Percentiles rank a stretch among this genome's conserved stretches.
Conservation (phyloP, 768 basidiomycete genomes). For the Suillus occidentalis region DNA sequence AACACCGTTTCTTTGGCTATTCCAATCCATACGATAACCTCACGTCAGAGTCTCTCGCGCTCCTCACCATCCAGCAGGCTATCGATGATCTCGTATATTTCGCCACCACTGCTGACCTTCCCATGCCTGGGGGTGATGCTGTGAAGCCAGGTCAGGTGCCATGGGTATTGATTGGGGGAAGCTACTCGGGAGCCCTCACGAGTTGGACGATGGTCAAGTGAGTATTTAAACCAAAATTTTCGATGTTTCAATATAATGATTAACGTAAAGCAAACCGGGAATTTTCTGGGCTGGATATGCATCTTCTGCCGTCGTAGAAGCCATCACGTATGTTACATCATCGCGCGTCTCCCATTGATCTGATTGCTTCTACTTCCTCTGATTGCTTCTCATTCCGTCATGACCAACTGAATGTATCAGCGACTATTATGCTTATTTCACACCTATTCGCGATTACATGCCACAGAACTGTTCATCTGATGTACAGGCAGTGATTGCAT, state of each 20-base stretch:
- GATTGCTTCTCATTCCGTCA: not conserved
- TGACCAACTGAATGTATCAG: conserved; percentile 8
- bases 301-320: conserved; percentile 48
- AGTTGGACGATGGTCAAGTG: conserved; percentile 73
- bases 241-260: not conserved
- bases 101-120: conserved; percentile 62
- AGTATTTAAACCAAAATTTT: conserved; percentile 16
- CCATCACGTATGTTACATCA: conserved; percentile 36
- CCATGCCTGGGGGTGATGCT: conserved; percentile 64
- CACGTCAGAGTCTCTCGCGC: conserved; percentile 51
- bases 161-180: conserved; percentile 46
- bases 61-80: conserved; percentile 73
- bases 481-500: conserved; percentile 58
- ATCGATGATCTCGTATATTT: conserved; percentile 75
- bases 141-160: conserved; percentile 52
- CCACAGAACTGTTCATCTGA: conserved; percentile 74
- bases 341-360: not conserved
- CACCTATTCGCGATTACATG: conserved; percentile 68
- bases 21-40: conserved; percentile 70
- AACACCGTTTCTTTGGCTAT: conserved; percentile 76
- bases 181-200: conserved; percentile 47
- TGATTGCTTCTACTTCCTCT: not conserved
- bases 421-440: conserved; percentile 54
- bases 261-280: conserved; percentile 34
- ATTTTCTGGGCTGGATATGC: conserved; percentile 45